Conservation (phyloP, 192 early-diverging fungal genomes). For the Dissophora globulifera region DNA sequence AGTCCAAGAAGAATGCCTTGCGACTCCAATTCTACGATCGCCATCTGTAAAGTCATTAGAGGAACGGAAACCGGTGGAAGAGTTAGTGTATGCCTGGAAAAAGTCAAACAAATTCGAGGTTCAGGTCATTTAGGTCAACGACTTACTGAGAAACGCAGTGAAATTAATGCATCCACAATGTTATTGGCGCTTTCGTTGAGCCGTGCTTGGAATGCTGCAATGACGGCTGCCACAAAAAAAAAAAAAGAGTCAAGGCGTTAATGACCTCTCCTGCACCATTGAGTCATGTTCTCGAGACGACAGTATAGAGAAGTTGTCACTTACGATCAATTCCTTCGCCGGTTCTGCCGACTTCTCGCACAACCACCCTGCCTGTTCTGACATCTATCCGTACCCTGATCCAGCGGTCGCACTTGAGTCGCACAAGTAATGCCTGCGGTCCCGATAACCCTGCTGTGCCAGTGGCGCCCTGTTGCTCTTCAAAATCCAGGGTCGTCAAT, state of each 20-base stretch:
- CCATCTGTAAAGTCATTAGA: conserved; percentile 43
- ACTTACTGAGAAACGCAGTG: conserved; percentile 45
- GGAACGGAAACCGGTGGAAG: too few relatives aligned
- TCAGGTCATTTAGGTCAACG: too few relatives aligned
- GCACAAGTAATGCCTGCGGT: conserved; percentile 49
- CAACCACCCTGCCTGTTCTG: conserved; percentile 58
- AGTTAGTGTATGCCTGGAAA: too few relatives aligned
- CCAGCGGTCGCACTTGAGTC: conserved; percentile 58
- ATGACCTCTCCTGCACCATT: too few relatives aligned
- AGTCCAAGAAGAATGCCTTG: conserved; percentile 28
- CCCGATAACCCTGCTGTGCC: conserved; percentile 1
- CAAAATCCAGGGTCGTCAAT: conserved; percentile 22
- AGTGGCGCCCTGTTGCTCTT: conserved; percentile 13
- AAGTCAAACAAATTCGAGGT: too few relatives aligned
- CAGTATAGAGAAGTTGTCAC: too few relatives aligned
- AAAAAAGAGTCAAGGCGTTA: too few relatives aligned
- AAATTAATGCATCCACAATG: conserved; percentile 44
- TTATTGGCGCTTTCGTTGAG: conserved; percentile 48
- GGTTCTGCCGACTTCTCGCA: conserved; percentile 55
- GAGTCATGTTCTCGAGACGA: too few relatives aligned
- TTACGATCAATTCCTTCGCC: conserved; percentile 62
- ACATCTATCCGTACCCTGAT: conserved; percentile 60
- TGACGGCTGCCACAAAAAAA: conserved; percentile 19
- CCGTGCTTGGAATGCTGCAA: conserved; percentile 34
- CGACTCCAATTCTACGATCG: conserved; percentile 45